These are phyloP conservation scores for Martensiomyces pterosporus DNA, from an alignment of 192 early-diverging fungal genomes.

Conservation along the genomic window DNA sequence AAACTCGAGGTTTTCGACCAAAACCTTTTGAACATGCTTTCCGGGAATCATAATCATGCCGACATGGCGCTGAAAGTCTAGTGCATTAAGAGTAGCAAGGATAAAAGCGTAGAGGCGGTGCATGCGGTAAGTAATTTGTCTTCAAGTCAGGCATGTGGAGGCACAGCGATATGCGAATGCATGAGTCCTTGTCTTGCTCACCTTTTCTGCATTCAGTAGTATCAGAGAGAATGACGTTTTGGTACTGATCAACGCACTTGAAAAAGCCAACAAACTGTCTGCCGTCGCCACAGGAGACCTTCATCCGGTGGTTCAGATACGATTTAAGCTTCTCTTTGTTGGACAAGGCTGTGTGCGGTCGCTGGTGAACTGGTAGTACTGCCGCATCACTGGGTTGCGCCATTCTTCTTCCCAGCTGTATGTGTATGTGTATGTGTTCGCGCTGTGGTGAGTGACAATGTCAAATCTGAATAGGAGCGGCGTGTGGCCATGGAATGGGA, in stretches of 20 bases:
- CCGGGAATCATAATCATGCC: slow-evolving; percentile 51
- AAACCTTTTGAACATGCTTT: slow-evolving; percentile 25
- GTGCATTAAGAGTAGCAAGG: too few species aligned
- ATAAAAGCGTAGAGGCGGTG: too few species aligned
- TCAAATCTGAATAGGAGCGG: too few species aligned
- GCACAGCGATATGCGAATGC: background rate
- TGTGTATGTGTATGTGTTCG: too few species aligned
- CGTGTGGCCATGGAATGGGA: too few species aligned
- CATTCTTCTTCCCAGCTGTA: too few species aligned
- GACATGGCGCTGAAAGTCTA: slow-evolving; percentile 39
- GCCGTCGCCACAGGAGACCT: slow-evolving; percentile 25
- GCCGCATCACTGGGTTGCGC: too few species aligned
- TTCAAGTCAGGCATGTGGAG: too few species aligned
- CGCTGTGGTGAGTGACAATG: too few species aligned
- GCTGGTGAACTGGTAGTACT: too few species aligned
- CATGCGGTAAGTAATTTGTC: background rate
- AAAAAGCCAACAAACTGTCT: slow-evolving; percentile 34
- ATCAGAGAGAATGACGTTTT: slow-evolving; percentile 39
- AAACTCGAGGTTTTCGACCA: slow-evolving; percentile 45
- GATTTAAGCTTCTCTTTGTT: slow-evolving; percentile 24
- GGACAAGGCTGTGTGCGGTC: too few species aligned
- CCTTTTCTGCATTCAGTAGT: slow-evolving; percentile 29
- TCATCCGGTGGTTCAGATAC: slow-evolving; percentile 41
- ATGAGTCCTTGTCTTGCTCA: slow-evolving; percentile 1
- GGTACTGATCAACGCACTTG: slow-evolving; percentile 31